Evolutionary conservation across 2,329 filamentous ascomycete species (phyloP).

Genomic region (Fusarium siculi): DNA sequence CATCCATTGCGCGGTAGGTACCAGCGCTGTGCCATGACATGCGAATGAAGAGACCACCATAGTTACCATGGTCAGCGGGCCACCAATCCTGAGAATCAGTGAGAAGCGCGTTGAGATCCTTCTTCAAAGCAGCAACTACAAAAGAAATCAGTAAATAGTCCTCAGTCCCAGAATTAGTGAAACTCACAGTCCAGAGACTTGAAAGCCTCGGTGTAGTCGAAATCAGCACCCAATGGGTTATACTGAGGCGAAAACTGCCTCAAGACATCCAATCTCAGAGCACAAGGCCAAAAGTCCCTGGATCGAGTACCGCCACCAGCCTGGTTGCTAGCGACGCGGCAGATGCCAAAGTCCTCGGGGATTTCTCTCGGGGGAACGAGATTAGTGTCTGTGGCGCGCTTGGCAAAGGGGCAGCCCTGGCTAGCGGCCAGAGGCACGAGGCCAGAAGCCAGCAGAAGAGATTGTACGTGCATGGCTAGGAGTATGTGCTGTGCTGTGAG

Average conservation of each 20-base stretch:
- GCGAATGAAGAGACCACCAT: conserved; percentile 81
- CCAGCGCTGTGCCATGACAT: conserved; percentile 86
- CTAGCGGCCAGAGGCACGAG: conserved; percentile 29
- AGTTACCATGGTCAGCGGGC: conserved; percentile 85
- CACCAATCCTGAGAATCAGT: conserved; percentile 84
- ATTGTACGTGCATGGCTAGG: conserved; percentile 26
- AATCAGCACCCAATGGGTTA: conserved; percentile 73
- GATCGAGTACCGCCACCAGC: conserved; percentile 74
- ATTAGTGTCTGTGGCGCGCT: conserved; percentile 15
- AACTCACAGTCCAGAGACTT: conserved; percentile 69
- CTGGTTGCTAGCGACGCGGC: conserved; percentile 48
- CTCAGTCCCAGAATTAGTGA: rapidly evolving
- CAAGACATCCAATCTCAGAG: conserved; percentile 75
- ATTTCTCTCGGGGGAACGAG: conserved; percentile 26
- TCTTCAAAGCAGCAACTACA: conserved; percentile 70
- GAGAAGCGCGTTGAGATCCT: conserved; percentile 76
- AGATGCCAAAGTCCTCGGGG: conserved; percentile 34
- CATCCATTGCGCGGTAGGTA: conserved; percentile 80
- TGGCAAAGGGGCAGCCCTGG: conserved; percentile 35
- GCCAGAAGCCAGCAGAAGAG: conserved; percentile 34
- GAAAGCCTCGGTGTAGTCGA: conserved; percentile 79
- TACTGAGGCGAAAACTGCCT: conserved; percentile 73
- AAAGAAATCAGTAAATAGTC: conserved; percentile 38
- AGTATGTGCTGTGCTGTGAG: not conserved
- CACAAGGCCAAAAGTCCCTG: conserved; percentile 79